Evolutionary conservation across 805 yeast species (phyloP), one percentile per base, ranked within the genome.

Genomic region (Candida argentea): DNA sequence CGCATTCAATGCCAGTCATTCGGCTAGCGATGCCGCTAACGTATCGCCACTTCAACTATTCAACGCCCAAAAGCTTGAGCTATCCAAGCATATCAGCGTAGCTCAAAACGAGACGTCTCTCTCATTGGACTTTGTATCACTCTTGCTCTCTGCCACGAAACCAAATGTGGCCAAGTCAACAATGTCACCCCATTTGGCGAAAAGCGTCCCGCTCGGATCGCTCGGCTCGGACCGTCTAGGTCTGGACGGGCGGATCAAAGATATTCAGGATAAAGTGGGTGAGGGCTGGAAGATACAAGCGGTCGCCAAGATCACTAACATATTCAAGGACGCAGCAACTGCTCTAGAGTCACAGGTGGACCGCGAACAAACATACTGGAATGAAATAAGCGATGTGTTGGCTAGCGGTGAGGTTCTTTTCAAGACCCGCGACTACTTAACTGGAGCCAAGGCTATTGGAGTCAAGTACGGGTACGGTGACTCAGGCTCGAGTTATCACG

Each of bases 391-490:
- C 31, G 48, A 67, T 27, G 67, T 68, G 10, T 44, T 60, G 27
- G 50, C 57, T 4, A 60, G 67, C 32, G 50, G 53, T 27, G 94
- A 83, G 44, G 73, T 76, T 1, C 50, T 87, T 8, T 76, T 78
- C 43, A 82, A 80, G 39, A 64, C 77, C 15, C 65, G 75, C 30
- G 76, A 71, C 31, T 75, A 73, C 5, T 16, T 37, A 5, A 48
- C 42, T 13, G 62, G 65, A 19, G 50, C 65, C 0, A 62, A 73
- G 12, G 69, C 73, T 6, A 65, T 87, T 24, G 93, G 89, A 4
- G 79, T 89, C 20, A 84, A 82, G 42, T 91, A 81, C 46, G 97
- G 97, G 0, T 89, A 72, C 55, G 87, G 80, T 11, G 96, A 87
- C 50, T 75, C 94, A 0, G 98, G 97, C 0, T 82, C 94, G 1